Base-by-base conservation (phyloP, 352 stramenopile genomes). In the Phytophthora syringae region DNA sequence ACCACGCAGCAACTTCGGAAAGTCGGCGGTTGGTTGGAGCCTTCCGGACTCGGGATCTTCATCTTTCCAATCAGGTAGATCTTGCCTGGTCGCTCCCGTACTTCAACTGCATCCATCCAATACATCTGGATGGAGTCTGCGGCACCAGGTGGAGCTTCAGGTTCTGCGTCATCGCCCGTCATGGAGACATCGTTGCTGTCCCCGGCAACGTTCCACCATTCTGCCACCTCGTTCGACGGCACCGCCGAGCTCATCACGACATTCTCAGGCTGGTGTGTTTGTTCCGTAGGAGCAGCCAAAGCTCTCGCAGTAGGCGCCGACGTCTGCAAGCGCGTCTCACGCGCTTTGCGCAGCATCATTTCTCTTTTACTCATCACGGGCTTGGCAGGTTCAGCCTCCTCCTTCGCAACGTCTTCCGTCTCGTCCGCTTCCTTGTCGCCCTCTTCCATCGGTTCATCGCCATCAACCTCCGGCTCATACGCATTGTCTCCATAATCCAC, bases 21-120 rank as follows among this genome's bases (percentile, higher is more conserved):
- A 25, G 76, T 72, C 9, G 82, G 64, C 1, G 74, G 76, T 15
- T 79, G 30, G 22, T 77, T 74, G 1, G 59, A 65, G 25, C 67
- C 66, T 36, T 71, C 66, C 0, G 63, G 56, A 18, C 67, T 77
- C 0, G 73, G 64, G 16, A 69, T 69, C 52, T 88, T 88, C 51
- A 99, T 95, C 75, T 99, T 99, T 40, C 98, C 98, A 62, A 99
- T 99, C 6, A 99, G 64, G 71, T 98, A 99, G 48, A 99, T 88
- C 48, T 97, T 95, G 13, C 98, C 97, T 21, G 91, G 92, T 13
- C 86, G 86, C 21, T 96, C 86, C 5, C 97, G 92, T 21, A 98
- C 88, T 88, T 99, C 98, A 18, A 95, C 86, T 0, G 95, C 95
- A 77, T 99, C 97, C 52, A 99, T 94, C 94, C 97, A 99, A 77